Conservation (phyloP, 257 asterid genomes). For the Nyctanthes arbortristis region DNA sequence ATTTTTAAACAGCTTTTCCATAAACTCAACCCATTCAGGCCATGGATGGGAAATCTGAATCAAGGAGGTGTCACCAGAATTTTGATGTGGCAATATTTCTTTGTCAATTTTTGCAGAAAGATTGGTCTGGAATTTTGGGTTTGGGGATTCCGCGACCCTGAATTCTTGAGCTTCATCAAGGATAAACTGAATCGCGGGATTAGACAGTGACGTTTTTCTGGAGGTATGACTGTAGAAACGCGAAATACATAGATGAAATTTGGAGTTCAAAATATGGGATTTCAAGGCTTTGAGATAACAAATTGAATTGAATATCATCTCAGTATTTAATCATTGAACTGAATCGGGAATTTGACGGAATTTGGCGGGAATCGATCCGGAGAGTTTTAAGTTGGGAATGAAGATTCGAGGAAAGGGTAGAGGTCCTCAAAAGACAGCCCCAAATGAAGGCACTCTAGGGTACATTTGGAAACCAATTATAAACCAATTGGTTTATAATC, state of each 20-base stretch:
- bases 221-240: constrained; percentile 33
- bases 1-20: constrained; percentile 50
- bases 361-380: too few relatives aligned
- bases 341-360: not conserved
- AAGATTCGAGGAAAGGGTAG: too few relatives aligned
- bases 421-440: too few relatives aligned
- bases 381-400: too few relatives aligned
- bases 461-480: too few relatives aligned
- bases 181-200: constrained; percentile 65
- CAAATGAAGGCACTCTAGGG: too few relatives aligned
- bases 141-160: constrained; percentile 3
- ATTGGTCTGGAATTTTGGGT: constrained; percentile 27
- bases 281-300: constrained; percentile 36
- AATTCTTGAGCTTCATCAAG: constrained; percentile 50
- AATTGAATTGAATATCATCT: constrained; percentile 28
- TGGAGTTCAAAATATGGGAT: constrained; percentile 33
- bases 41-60: constrained; percentile 68
- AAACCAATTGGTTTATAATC: too few relatives aligned
- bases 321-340: not conserved
- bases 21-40: constrained; percentile 79
- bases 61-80: constrained; percentile 9
- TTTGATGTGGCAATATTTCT: constrained; percentile 15
- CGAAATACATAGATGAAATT: constrained; percentile 19
- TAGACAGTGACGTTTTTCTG: constrained; percentile 33
- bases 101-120: constrained; percentile 28